phyloP scores from a whole-genome alignment of 2,329 filamentous ascomycete species.

The Hypoxylon rubiginosum region DNA sequence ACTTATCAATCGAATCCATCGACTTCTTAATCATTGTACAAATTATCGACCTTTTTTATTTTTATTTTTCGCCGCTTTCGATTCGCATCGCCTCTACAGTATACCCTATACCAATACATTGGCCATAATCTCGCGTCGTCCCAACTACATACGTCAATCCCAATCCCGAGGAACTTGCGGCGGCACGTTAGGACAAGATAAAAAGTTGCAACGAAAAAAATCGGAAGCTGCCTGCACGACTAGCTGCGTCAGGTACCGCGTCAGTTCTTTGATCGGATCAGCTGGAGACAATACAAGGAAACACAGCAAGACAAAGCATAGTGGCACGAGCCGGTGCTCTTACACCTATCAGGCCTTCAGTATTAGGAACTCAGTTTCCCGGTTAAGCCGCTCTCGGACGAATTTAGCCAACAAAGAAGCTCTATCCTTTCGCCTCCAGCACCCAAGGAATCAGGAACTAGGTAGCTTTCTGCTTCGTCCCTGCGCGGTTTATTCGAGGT shows the following conservation, averaged over 20 bases:
- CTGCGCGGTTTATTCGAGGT: slow-evolving; percentile 33
- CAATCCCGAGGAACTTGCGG: slow-evolving; percentile 28
- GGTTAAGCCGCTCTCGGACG: slow-evolving; percentile 42
- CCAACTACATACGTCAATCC: slow-evolving; percentile 35
- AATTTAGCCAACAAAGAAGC: slow-evolving; percentile 44
- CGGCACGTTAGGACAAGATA: slow-evolving; percentile 24
- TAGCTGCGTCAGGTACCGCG: slow-evolving; percentile 28
- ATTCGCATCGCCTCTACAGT: slow-evolving; percentile 47
- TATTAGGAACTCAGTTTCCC: slow-evolving; percentile 18
- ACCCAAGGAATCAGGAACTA: slow-evolving; percentile 6
- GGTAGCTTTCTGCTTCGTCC: slow-evolving; percentile 22
- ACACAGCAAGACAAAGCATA: slow-evolving; percentile 36
- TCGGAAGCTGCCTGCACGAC: slow-evolving; percentile 20
- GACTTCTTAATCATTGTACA: slow-evolving; percentile 55
- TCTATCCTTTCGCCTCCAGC: slow-evolving; percentile 27
- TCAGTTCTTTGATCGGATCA: slow-evolving; percentile 27
- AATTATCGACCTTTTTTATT: slow-evolving; percentile 49
- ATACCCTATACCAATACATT: slow-evolving; percentile 43
- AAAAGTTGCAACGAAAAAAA: slow-evolving; percentile 9
- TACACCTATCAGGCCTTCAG: slow-evolving; percentile 27
- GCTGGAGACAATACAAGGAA: slow-evolving; percentile 33
- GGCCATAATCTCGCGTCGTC: slow-evolving; percentile 46
- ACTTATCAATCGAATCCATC: slow-evolving; percentile 40
- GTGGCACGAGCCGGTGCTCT: slow-evolving; percentile 39
- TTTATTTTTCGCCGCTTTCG: slow-evolving; percentile 42